Conservation (phyloP, 176 grass and related monocot species). For the Carex littledalei region DNA sequence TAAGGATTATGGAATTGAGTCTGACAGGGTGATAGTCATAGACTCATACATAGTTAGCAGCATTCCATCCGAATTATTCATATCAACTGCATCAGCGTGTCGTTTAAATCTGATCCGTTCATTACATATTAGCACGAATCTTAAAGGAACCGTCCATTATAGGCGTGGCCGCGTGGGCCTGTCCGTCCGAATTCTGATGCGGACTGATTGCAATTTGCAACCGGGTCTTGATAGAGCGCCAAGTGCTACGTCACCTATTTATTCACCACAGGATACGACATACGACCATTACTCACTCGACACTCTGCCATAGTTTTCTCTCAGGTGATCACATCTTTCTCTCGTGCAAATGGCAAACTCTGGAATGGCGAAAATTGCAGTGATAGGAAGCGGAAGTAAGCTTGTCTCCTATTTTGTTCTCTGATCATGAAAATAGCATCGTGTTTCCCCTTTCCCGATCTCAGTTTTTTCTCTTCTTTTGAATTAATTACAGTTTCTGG, state of each 20-base stretch:
- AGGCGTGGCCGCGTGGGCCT: too few relatives aligned
- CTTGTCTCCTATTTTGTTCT: background rate
- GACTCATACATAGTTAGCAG: too few relatives aligned
- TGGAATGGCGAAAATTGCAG: constrained; percentile 35
- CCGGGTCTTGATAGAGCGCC: background rate
- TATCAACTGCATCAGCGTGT: too few relatives aligned
- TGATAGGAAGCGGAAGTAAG: constrained; percentile 85
- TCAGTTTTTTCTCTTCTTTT: constrained; percentile 1
- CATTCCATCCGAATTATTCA: too few relatives aligned
- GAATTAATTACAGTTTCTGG: constrained; percentile 52
- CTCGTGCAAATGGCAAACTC: constrained; percentile 24
- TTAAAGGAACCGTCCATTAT: too few relatives aligned
- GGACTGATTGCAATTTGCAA: too few relatives aligned
- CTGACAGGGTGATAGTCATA: too few relatives aligned
- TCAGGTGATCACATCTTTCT: constrained; percentile 22
- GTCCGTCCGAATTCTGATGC: too few relatives aligned
- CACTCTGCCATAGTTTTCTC: background rate
- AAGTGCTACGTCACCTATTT: constrained; percentile 31
- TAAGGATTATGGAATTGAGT: too few relatives aligned
- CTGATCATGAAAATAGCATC: background rate
- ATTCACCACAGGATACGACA: background rate
- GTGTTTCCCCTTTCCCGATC: background rate
- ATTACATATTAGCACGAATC: too few relatives aligned
- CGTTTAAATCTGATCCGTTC: too few relatives aligned
- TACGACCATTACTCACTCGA: background rate